Conservation (phyloP, 805 yeast species). For the Phaffomyces thermotolerans region DNA sequence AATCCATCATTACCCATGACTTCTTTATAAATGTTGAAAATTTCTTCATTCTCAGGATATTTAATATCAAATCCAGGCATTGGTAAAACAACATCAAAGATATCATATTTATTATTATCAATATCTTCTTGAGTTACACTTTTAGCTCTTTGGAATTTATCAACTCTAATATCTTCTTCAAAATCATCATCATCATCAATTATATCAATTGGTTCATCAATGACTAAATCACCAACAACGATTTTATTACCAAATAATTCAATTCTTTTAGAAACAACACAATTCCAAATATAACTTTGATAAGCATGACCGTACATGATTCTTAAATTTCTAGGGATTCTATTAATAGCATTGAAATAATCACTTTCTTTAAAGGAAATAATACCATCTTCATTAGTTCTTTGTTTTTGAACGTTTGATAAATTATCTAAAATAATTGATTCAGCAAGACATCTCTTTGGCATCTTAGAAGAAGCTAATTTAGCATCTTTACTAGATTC, state of each 20-base stretch:
- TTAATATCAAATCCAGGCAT: slow-evolving; percentile 91
- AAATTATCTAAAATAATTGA: slow-evolving; percentile 58
- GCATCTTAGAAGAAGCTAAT: slow-evolving; percentile 68
- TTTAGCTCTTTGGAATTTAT: slow-evolving; percentile 56
- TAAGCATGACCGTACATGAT: slow-evolving; percentile 97
- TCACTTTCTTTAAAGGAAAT: slow-evolving; percentile 39
- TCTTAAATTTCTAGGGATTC: slow-evolving; percentile 85
- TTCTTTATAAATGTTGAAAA: slow-evolving; percentile 55
- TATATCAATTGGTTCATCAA: slow-evolving; percentile 26
- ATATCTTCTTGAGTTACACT: slow-evolving; percentile 71
- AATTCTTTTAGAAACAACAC: slow-evolving; percentile 71
- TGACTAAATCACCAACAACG: slow-evolving; percentile 77
- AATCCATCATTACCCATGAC: slow-evolving; percentile 76
- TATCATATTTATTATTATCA: slow-evolving; percentile 46
- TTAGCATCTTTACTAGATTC: slow-evolving; percentile 59
- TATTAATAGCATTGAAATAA: slow-evolving; percentile 76
- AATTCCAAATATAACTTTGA: slow-evolving; percentile 93
- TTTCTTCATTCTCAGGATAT: slow-evolving; percentile 65
- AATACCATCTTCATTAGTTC: slow-evolving; percentile 27
- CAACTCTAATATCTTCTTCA: slow-evolving; percentile 63
- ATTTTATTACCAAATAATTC: slow-evolving; percentile 60
- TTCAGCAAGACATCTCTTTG: slow-evolving; percentile 84
- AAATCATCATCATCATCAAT: slow-evolving; percentile 50
- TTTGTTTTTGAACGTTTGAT: slow-evolving; percentile 39
- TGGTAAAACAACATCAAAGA: slow-evolving; percentile 87